Conservation (phyloP, 192 early-diverging fungal genomes). For the Entomortierella beljakovae region DNA sequence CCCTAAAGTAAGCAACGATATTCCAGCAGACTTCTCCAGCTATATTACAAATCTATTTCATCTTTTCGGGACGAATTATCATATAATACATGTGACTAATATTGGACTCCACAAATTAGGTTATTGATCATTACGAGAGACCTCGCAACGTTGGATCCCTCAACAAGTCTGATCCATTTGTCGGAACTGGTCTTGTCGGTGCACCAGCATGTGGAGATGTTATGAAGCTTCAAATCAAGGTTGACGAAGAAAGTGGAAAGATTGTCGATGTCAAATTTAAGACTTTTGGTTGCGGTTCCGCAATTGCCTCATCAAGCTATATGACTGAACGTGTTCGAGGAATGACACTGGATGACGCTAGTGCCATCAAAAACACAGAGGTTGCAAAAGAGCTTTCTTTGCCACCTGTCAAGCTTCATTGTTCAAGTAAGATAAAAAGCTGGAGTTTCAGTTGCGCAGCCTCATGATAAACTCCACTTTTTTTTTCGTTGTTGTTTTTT, state of each 20-base stretch:
- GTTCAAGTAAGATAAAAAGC: slow-evolving; percentile 78
- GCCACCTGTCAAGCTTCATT: slow-evolving; percentile 98
- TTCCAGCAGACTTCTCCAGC: background rate
- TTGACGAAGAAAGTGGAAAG: slow-evolving; percentile 90
- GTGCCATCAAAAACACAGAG: slow-evolving; percentile 95
- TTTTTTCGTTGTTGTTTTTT: slow-evolving; percentile 16
- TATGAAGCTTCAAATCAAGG: slow-evolving; percentile 96
- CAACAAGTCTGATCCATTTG: slow-evolving; percentile 84
- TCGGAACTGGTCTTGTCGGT: slow-evolving; percentile 97
- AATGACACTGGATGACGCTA: slow-evolving; percentile 91
- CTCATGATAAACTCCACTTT: background rate
- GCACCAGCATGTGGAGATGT: slow-evolving; percentile 92
- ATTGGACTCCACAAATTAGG: slow-evolving; percentile 57
- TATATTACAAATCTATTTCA: background rate
- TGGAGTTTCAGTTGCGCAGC: slow-evolving; percentile 2
- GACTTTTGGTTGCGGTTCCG: slow-evolving; percentile 98
- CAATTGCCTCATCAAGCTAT: slow-evolving; percentile 92
- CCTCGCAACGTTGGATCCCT: slow-evolving; percentile 98
- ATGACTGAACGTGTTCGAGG: slow-evolving; percentile 97
- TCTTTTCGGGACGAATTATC: background rate
- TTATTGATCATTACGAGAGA: slow-evolving; percentile 98
- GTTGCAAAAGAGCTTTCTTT: slow-evolving; percentile 96
- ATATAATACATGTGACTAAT: slow-evolving; percentile 2
- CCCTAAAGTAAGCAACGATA: slow-evolving; percentile 34
- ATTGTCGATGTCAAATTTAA: slow-evolving; percentile 98